These are phyloP conservation scores for Ananas comosus DNA, from an alignment of 176 grass and related monocot species.

Conservation along the genomic window DNA sequence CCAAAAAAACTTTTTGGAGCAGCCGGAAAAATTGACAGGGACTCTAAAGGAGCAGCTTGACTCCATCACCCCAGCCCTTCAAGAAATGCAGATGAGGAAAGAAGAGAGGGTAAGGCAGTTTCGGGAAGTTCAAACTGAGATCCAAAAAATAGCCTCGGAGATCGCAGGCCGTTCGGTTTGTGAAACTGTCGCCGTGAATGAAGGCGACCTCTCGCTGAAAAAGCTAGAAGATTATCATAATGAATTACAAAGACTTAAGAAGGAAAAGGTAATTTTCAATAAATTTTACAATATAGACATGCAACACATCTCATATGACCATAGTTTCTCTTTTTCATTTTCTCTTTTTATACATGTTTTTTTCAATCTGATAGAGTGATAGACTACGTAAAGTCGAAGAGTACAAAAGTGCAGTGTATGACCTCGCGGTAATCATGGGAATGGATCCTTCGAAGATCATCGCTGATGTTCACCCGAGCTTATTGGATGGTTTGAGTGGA, in stretches of 20 bases:
- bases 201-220: conserved; percentile 81
- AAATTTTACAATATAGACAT: background rate
- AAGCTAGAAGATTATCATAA: conserved; percentile 75
- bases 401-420: conserved; percentile 57
- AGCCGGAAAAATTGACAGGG: conserved; percentile 81
- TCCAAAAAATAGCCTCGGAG: conserved; percentile 69
- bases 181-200: conserved; percentile 50
- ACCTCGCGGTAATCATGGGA: conserved; percentile 63
- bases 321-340: conserved; percentile 3
- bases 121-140: conserved; percentile 65
- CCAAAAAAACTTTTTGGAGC: conserved; percentile 25
- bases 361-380: conserved; percentile 42
- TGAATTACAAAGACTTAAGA: conserved; percentile 65
- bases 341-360: conserved; percentile 13
- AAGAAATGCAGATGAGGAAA: conserved; percentile 92
- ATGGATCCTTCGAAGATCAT: conserved; percentile 75
- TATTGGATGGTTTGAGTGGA: conserved; percentile 44
- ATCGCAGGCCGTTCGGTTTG: conserved; percentile 40
- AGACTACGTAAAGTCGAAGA: conserved; percentile 82
- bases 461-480: conserved; percentile 64
- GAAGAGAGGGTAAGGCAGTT: conserved; percentile 73
- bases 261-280: conserved; percentile 64
- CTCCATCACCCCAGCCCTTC: conserved; percentile 82
- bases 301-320: background rate
- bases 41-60: conserved; percentile 90